A percentile compares a stretch with the other conserved stretches of the same genome.
These are phyloP conservation scores for Neurospora sp. DNA, from an alignment of 2,329 filamentous ascomycete species.

Conservation along the genomic window DNA sequence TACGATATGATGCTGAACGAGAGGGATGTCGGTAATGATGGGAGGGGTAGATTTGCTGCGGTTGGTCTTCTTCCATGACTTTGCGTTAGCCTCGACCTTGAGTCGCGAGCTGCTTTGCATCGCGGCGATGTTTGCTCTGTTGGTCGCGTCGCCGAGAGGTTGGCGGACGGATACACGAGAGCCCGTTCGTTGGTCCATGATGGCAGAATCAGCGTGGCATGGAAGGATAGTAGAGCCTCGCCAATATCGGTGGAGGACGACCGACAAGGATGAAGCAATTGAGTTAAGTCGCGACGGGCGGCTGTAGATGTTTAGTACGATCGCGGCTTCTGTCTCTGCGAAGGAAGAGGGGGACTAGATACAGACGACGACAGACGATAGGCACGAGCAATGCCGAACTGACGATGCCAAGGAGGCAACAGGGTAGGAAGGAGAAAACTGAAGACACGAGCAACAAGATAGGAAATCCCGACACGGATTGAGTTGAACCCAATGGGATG, in stretches of 20 bases:
- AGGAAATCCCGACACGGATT: neutral
- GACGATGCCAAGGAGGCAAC: neutral
- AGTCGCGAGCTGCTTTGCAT: neutral
- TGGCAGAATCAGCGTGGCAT: neutral
- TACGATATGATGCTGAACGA: neutral
- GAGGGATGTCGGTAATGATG: neutral
- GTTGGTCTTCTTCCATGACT: neutral
- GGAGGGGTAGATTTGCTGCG: neutral
- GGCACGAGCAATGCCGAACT: neutral
- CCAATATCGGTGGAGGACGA: neutral
- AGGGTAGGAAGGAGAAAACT: neutral
- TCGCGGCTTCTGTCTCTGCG: neutral
- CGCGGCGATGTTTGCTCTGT: constrained; percentile 18
- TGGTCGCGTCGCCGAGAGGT: constrained; percentile 21
- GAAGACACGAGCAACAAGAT: neutral
- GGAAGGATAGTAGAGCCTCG: neutral
- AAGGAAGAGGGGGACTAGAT: neutral
- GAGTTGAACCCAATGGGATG: neutral
- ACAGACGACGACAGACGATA: neutral
- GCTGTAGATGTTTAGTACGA: neutral
- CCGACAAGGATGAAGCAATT: neutral
- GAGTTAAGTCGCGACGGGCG: neutral
- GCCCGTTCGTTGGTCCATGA: constrained; percentile 18
- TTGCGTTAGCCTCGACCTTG: neutral
- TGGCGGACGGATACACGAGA: constrained; percentile 16